A percentile compares a stretch with the other conserved stretches of the same genome.
These are phyloP conservation scores for Ilyonectria destructans DNA, from an alignment of 2,329 filamentous ascomycete species.

Conservation along the genomic window DNA sequence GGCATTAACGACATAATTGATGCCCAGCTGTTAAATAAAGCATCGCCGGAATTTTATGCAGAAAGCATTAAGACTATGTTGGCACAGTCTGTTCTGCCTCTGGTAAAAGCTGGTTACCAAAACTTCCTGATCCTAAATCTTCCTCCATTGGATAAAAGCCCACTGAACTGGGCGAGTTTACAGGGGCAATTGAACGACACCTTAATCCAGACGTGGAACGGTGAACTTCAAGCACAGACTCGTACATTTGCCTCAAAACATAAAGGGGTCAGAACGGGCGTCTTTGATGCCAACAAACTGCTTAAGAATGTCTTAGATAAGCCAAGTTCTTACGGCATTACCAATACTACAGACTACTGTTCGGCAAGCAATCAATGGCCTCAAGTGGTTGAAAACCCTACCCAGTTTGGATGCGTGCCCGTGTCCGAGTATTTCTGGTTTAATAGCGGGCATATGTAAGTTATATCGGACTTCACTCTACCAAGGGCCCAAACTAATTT, in stretches of 20 bases:
- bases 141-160: not conserved
- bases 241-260: not conserved
- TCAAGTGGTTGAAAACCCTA: not conserved
- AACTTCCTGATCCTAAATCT: not conserved
- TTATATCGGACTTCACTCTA: too few relatives aligned
- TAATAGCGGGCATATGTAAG: conserved; percentile 6
- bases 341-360: not conserved
- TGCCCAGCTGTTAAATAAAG: not conserved
- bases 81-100: not conserved
- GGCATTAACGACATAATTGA: conserved; percentile 9
- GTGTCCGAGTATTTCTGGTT: conserved; percentile 5
- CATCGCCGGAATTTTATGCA: not conserved
- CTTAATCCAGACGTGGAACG: conserved; percentile 1
- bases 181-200: not conserved
- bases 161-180: not conserved
- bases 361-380: not conserved
- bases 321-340: not conserved
- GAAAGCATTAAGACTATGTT: not conserved
- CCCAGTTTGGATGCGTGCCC: not conserved
- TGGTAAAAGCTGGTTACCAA: not conserved
- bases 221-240: not conserved
- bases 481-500: not conserved
- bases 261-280: not conserved
- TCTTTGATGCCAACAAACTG: not conserved
- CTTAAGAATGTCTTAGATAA: not conserved